These are phyloP conservation scores for Triticum urartu DNA, from an alignment of 176 grass and related monocot species.

Conservation along the genomic window DNA sequence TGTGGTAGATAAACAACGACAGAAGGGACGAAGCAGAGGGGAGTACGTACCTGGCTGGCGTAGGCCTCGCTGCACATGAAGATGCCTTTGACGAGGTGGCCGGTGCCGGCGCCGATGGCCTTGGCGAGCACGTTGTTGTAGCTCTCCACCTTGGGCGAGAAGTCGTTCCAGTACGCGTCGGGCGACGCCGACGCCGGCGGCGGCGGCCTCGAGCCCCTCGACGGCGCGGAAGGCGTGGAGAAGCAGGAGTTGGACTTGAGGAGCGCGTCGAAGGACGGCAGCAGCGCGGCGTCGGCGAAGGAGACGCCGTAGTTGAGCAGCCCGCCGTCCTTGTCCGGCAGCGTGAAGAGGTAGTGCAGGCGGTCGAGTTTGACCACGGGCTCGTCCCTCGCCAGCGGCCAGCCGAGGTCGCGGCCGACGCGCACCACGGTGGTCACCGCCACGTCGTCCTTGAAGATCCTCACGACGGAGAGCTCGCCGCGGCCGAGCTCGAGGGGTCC, in stretches of 20 bases:
- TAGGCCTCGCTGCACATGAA: slow-evolving; percentile 93
- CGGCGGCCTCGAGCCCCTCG: slow-evolving; percentile 15
- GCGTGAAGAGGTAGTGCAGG: slow-evolving; percentile 85
- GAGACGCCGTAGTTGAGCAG: slow-evolving; percentile 96
- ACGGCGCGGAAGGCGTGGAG: slow-evolving; percentile 42
- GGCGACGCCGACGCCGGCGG: slow-evolving; percentile 7
- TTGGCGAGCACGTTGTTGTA: slow-evolving; percentile 80
- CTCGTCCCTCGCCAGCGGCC: slow-evolving; percentile 90
- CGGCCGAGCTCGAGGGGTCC: slow-evolving; percentile 51
- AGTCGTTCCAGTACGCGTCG: slow-evolving; percentile 77
- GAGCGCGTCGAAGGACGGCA: slow-evolving; percentile 67
- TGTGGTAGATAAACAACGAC: too few species aligned
- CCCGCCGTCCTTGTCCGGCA: slow-evolving; percentile 56
- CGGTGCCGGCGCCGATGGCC: slow-evolving; percentile 75
- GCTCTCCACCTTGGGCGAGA: slow-evolving; percentile 55
- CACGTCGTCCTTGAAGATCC: slow-evolving; percentile 50
- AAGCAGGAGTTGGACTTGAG: slow-evolving; percentile 66
- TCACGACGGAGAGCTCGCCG: slow-evolving; percentile 61
- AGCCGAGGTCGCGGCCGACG: slow-evolving; percentile 66
- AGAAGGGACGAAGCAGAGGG: background rate
- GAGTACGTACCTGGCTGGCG: slow-evolving; percentile 49
- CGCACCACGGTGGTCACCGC: slow-evolving; percentile 63
- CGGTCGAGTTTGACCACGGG: slow-evolving; percentile 78
- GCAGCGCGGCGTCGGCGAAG: slow-evolving; percentile 36
- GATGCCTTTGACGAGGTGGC: slow-evolving; percentile 80